Conservation (phyloP, 495 filamentous ascomycete species). For the Terfezia claveryi region DNA sequence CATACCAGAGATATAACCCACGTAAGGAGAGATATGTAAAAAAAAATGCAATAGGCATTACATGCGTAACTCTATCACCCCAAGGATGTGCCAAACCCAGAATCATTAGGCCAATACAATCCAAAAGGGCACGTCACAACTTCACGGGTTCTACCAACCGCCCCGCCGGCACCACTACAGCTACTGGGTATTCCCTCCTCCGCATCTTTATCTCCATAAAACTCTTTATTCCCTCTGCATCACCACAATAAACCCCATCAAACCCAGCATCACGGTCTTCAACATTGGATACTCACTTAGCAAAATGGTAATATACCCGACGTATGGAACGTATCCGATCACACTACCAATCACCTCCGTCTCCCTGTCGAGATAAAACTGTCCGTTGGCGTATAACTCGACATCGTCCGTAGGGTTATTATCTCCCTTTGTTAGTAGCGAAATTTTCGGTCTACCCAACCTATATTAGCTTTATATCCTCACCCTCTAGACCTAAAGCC, state of each 20-base stretch:
- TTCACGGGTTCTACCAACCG: too few relatives aligned
- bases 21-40: too few relatives aligned
- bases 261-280: slow-evolving; percentile 76
- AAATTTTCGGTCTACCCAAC: slow-evolving; percentile 24
- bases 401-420: slow-evolving; percentile 91
- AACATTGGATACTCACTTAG: slow-evolving; percentile 92
- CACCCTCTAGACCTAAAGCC: too few relatives aligned
- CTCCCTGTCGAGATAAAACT: slow-evolving; percentile 61
- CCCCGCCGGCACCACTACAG: too few relatives aligned
- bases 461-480: background rate
- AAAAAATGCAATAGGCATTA: too few relatives aligned
- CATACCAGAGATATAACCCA: too few relatives aligned
- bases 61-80: too few relatives aligned
- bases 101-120: too few relatives aligned
- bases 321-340: slow-evolving; percentile 78
- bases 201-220: background rate
- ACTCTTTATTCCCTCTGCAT: slow-evolving; percentile 55
- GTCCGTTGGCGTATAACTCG: slow-evolving; percentile 67
- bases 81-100: too few relatives aligned
- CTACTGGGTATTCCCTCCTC: too few relatives aligned
- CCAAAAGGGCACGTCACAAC: too few relatives aligned
- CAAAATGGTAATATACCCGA: slow-evolving; percentile 95
- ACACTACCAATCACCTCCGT: slow-evolving; percentile 89
- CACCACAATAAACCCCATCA: slow-evolving; percentile 90
- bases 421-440: slow-evolving; percentile 90